Evolutionary conservation across 2,329 filamentous ascomycete species (phyloP), one percentile per base, ranked within the genome.

Genomic region (Aspergillus pseudoglaucus): DNA sequence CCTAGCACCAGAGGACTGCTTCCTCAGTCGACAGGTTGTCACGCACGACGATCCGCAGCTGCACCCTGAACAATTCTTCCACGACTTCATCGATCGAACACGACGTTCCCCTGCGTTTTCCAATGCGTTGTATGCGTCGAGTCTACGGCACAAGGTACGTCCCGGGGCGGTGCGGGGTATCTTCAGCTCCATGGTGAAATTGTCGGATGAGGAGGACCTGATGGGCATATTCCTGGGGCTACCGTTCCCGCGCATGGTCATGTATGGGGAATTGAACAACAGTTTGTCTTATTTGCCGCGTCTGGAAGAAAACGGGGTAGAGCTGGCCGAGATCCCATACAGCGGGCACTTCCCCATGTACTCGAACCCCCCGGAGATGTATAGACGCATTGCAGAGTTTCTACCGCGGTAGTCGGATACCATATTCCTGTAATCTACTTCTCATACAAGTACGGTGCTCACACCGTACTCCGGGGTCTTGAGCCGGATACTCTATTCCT

Each of bases 281-380:
- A 48, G 40, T 1, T 27, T 61, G 6, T 60, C 55, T 12, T 60
- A 60, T 54, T 30, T 62, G 25, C 20, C 41, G 2, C 42, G 32
- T 18, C 46, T 60, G 32, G 37, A 44, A 37, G 44, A 47, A 33
- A 47, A 52, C 2, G 50, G 50, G 0, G 53, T 62, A 4, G 57
- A 58, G 40, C 47, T 62, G 48, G 59, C 56, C 10, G 39, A 55
- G 42, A 60, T 61, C 35, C 17, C 45, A 15, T 45, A 48, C 9
- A 53, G 51, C 48, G 58, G 57, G 3, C 56, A 61, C 54, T 60
- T 59, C 30, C 58, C 57, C 3, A 60, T 61, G 59, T 61, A 60
- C 50, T 58, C 58, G 3, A 60, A 60, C 25, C 59, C 57, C n/a
- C 44, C 57, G 18, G 58, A 60, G 42, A 61, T 60, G 57, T 58